A percentile compares a stretch with the other conserved stretches of the same genome.
These are phyloP conservation scores for Lactarius sanguifluus DNA, from an alignment of 768 basidiomycete genomes.

Conservation along the genomic window DNA sequence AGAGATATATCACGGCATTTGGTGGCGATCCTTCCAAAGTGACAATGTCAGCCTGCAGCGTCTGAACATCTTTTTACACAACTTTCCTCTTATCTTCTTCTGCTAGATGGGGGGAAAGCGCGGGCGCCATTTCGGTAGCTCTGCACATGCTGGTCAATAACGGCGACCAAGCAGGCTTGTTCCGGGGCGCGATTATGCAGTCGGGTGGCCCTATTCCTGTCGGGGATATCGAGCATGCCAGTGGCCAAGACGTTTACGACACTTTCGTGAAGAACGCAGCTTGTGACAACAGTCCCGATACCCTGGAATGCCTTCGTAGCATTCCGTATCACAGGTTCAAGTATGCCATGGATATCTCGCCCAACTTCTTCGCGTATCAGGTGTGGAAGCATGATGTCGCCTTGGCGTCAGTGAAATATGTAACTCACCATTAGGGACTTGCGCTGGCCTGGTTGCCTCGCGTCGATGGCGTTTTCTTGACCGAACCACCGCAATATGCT, in stretches of 20 bases:
- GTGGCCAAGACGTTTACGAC: constrained; percentile 30
- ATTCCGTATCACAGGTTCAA: constrained; percentile 15
- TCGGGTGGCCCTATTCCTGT: constrained; percentile 33
- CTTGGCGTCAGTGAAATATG: not conserved
- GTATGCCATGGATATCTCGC: constrained; percentile 25
- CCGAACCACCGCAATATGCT: constrained; percentile 26
- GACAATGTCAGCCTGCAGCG: constrained; percentile 29
- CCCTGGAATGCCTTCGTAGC: constrained; percentile 29
- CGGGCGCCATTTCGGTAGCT: constrained; percentile 40
- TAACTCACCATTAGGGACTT: constrained; percentile 2
- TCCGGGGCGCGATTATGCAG: constrained; percentile 33
- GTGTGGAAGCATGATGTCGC: not conserved
- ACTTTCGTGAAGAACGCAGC: constrained; percentile 27
- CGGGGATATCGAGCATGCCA: constrained; percentile 19
- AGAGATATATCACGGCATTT: constrained; percentile 42
- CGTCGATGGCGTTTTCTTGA: constrained; percentile 32
- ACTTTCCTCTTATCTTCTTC: not conserved
- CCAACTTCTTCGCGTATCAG: constrained; percentile 25
- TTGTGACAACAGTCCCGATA: constrained; percentile 29
- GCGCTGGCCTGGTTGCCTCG: constrained; percentile 28
- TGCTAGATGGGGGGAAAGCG: constrained; percentile 39
- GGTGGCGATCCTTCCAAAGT: constrained; percentile 43
- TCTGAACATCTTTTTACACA: not conserved
- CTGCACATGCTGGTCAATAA: constrained; percentile 34
- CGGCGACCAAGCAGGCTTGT: constrained; percentile 31